Percentiles rank a stretch among this genome's conserved stretches.
phyloP scores from a whole-genome alignment of 2,329 filamentous ascomycete species.

The Aspergillus luchuensis region DNA sequence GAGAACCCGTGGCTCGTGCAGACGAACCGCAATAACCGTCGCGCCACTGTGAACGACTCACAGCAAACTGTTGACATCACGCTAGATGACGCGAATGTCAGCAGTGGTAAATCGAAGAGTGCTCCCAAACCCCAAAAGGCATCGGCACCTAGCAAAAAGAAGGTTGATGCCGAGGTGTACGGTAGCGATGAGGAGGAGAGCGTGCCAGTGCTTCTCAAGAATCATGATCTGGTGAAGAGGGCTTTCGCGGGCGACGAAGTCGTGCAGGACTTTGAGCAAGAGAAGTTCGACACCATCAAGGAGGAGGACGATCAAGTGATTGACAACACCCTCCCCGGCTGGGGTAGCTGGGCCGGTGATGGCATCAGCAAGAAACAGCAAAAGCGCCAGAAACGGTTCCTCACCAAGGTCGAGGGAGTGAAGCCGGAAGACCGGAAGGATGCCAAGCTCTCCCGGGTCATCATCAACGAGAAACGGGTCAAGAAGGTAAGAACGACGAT shows the following conservation, averaged over 20 bases:
- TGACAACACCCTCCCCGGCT: conserved; percentile 86
- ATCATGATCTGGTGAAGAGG: conserved; percentile 70
- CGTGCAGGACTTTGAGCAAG: conserved; percentile 73
- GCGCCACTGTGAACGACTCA: conserved; percentile 27
- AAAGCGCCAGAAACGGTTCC: conserved; percentile 57
- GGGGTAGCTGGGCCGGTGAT: conserved; percentile 88
- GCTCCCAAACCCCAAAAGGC: conserved; percentile 26
- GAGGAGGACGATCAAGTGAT: conserved; percentile 82
- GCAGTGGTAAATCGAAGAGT: conserved; percentile 18
- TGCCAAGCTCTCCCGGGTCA: conserved; percentile 77
- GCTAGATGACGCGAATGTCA: conserved; percentile 27
- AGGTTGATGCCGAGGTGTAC: conserved; percentile 43
- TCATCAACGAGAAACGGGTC: conserved; percentile 86
- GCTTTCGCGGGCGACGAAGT: conserved; percentile 91
- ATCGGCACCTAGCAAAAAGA: conserved; percentile 15
- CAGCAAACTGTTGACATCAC: conserved; percentile 38
- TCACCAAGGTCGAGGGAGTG: conserved; percentile 63
- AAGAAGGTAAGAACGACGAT: conserved; percentile 67
- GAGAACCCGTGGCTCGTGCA: conserved; percentile 44
- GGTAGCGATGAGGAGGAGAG: conserved; percentile 45
- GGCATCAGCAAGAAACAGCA: conserved; percentile 73
- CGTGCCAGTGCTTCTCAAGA: conserved; percentile 48
- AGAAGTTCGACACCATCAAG: conserved; percentile 71
- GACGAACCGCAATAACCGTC: conserved; percentile 38
- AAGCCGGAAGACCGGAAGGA: conserved; percentile 79